Evolutionary conservation across 192 early-diverging fungal genomes (phyloP).

Genomic region (Dissophora globulifera): DNA sequence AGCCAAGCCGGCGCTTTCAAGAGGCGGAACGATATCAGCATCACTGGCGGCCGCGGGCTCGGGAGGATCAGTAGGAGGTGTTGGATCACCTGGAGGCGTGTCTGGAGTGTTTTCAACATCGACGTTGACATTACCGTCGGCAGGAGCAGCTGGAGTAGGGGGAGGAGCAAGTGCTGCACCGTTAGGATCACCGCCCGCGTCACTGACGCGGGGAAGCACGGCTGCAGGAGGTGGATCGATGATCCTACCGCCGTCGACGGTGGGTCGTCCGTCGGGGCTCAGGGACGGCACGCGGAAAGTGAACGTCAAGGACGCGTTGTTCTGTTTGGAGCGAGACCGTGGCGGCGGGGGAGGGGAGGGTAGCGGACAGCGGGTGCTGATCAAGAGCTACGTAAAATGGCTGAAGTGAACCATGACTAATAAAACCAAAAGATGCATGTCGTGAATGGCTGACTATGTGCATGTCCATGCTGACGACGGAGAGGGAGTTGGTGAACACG

Average conservation of each 20-base stretch:
- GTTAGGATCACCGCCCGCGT: not conserved
- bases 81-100: not conserved
- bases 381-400: constrained; percentile 61
- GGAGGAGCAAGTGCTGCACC: too few species aligned
- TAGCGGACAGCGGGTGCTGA: constrained; percentile 53
- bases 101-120: not conserved
- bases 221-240: constrained; percentile 32
- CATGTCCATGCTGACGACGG: too few species aligned
- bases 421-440: not conserved
- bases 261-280: constrained; percentile 27
- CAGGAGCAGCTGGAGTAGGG: too few species aligned
- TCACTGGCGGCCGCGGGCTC: not conserved
- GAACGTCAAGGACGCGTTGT: constrained; percentile 77
- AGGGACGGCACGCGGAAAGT: constrained; percentile 53
- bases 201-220: constrained; percentile 8
- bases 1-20: constrained; percentile 14
- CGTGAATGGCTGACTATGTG: too few species aligned
- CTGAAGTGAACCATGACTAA: constrained; percentile 1
- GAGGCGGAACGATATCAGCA: constrained; percentile 18
- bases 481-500: too few species aligned
- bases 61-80: constrained; percentile 1
- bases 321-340: constrained; percentile 77
- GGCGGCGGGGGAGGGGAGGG: constrained; percentile 53
- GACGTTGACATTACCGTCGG: not conserved
- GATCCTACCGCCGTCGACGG: constrained; percentile 27